A percentile compares a stretch with the other conserved stretches of the same genome.
Evolutionary conservation across 2,329 filamentous ascomycete genomes (phyloP).

Genomic region (Fusarium neocosmosporiellum): DNA sequence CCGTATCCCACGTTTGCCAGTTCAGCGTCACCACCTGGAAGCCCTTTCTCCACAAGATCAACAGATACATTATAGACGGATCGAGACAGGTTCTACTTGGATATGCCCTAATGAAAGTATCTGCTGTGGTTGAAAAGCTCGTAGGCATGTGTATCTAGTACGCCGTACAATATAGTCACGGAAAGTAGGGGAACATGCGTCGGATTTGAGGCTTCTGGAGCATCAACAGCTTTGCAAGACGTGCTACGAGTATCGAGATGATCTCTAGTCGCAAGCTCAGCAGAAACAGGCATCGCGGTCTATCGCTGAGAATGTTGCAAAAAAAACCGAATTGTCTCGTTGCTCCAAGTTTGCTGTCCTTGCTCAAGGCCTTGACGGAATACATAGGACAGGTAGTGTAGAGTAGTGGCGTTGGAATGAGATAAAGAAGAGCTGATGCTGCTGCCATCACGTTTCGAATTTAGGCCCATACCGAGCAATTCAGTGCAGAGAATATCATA

Average conservation of each 20-base stretch:
- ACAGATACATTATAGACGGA: conserved; percentile 88
- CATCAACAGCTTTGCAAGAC: conserved; percentile 81
- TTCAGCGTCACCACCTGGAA: conserved; percentile 93
- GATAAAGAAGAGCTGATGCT: neutral
- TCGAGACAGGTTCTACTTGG: conserved; percentile 83
- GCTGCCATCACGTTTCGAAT: neutral
- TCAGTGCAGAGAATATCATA: neutral
- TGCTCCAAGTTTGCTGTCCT: neutral
- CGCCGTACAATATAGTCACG: conserved; percentile 71
- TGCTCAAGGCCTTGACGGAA: neutral
- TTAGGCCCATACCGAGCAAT: neutral
- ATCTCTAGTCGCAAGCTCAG: neutral
- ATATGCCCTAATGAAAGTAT: conserved; percentile 87
- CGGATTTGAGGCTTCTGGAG: conserved; percentile 74
- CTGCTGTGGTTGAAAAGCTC: conserved; percentile 84
- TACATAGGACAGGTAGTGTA: neutral
- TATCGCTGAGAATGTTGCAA: neutral
- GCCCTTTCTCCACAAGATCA: conserved; percentile 86
- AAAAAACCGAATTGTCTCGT: neutral
- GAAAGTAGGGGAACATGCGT: conserved; percentile 77
- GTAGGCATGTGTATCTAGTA: conserved; percentile 60
- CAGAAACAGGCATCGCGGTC: neutral
- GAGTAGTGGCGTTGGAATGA: neutral
- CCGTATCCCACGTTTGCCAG: conserved; percentile 89
- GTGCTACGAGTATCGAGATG: conserved; percentile 74